phyloP scores from a whole-genome alignment of 208 protist genomes.

The Leishmania martiniquensis region DNA sequence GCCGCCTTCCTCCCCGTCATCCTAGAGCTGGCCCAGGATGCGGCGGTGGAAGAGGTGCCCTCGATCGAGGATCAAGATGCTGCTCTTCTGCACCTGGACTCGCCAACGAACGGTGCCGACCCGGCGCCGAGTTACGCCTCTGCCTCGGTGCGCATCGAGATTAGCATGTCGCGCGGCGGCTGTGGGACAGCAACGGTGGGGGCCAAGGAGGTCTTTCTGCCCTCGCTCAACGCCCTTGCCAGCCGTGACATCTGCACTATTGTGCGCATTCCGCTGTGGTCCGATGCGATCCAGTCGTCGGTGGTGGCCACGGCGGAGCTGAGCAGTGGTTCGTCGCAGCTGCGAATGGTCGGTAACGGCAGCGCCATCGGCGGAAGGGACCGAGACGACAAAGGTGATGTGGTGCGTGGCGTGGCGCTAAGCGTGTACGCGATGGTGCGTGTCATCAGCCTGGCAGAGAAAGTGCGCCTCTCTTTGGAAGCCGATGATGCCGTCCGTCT shows the following conservation, averaged over 20 bases:
- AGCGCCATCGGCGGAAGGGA: background rate
- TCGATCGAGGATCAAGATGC: constrained; percentile 24
- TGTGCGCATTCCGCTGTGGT: constrained; percentile 42
- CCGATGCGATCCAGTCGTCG: constrained; percentile 16
- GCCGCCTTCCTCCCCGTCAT: constrained; percentile 61
- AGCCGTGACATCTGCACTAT: constrained; percentile 53
- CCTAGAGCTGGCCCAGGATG: constrained; percentile 48
- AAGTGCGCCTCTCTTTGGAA: constrained; percentile 41
- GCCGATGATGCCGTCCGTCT: constrained; percentile 42
- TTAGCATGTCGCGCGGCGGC: constrained; percentile 33
- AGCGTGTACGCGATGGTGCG: constrained; percentile 69
- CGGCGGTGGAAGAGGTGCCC: constrained; percentile 22
- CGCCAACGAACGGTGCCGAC: constrained; percentile 19
- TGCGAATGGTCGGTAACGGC: background rate
- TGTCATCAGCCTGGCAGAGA: constrained; percentile 67
- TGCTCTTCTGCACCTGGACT: constrained; percentile 9
- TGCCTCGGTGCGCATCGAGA: constrained; percentile 36
- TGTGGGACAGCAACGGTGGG: constrained; percentile 18
- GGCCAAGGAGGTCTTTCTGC: constrained; percentile 38
- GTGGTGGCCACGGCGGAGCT: constrained; percentile 13
- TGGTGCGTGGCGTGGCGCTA: constrained; percentile 11
- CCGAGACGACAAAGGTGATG: background rate
- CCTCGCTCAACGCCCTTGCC: constrained; percentile 42
- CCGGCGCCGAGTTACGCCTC: constrained; percentile 23
- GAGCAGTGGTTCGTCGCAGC: constrained; percentile 6